Evolutionary conservation across 140 eudicot species (phyloP), one percentile per base, ranked within the genome.

Genomic region (Senecio squalidus): DNA sequence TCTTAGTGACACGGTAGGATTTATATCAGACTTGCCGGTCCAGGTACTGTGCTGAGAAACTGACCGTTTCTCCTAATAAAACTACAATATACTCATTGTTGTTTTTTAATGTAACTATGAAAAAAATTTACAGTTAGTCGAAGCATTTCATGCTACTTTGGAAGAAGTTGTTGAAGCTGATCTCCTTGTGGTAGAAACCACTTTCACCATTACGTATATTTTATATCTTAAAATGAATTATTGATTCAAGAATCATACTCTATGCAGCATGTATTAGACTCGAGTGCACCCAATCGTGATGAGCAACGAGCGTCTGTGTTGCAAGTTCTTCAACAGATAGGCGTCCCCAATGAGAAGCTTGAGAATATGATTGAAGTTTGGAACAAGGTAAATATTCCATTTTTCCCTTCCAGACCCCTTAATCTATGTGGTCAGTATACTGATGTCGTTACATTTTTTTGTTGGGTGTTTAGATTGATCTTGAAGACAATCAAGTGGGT

Each of bases 111-210:
- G n/a, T n/a, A 20, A 36, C 3, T 24, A 8, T 31, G 24, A n/a
- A n/a, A n/a, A 43, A n/a, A n/a, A n/a, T n/a, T 64, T 56, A 72
- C 80, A 92, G 99, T 69, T 92, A 40, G 87, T 92, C 22, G 95
- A 87, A 82, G 98, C 98, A 36, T 92, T 92, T 77, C 92, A 87
- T 75, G 95, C 98, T 40, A 92, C 98, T 28, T 69, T 92, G 73
- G 98, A 92, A 69, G 98, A 92, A 82, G 98, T 92, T 76, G 91
- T 78, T 45, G 96, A 92, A 72, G 98, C 98, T 47, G 98, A 92
- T 72, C 84, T 92, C 69, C 98, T 92, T 55, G 98, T 87, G 96
- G 98, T 88, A 79, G 51, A 81, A 44, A 50, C 68, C 24, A 54
- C 21, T 21, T 46, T 65, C 22, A 27, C 34, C 27, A 34, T 71